A percentile compares a stretch with the other conserved stretches of the same genome.
Evolutionary conservation across 768 basidiomycete genomes (phyloP).

Genomic region (Mycena leptocephala): DNA sequence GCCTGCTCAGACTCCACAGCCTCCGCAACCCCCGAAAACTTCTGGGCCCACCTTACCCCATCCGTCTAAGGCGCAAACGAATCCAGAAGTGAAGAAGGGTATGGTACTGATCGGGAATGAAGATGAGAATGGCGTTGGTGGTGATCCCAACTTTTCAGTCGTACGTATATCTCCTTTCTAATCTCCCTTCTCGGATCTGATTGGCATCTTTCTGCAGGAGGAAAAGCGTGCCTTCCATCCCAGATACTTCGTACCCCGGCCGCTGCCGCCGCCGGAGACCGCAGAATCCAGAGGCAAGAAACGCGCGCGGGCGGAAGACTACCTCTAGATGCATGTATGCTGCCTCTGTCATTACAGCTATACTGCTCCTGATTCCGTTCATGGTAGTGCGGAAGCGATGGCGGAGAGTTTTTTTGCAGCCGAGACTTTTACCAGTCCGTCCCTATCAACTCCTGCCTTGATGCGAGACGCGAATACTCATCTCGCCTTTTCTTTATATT

Average conservation of each 20-base stretch:
- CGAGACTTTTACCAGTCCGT: constrained; percentile 51
- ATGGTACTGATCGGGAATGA: constrained; percentile 77
- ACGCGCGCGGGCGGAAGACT: constrained; percentile 90
- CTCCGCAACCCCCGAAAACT: constrained; percentile 31
- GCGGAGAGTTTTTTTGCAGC: constrained; percentile 6
- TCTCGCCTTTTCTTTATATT: constrained; percentile 33
- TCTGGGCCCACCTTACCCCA: constrained; percentile 67
- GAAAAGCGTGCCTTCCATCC: constrained; percentile 80
- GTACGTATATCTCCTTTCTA: constrained; percentile 59
- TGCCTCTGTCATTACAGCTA: background rate
- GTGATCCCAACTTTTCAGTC: constrained; percentile 85
- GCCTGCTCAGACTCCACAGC: constrained; percentile 28
- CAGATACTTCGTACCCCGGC: constrained; percentile 74
- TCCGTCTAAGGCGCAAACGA: constrained; percentile 72
- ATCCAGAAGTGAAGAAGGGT: constrained; percentile 83
- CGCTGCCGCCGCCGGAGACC: constrained; percentile 48
- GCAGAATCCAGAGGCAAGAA: constrained; percentile 88
- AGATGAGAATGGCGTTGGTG: constrained; percentile 37
- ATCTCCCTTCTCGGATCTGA: background rate
- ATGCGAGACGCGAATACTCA: constrained; percentile 33
- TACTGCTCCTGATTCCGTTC: background rate
- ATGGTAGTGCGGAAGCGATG: background rate
- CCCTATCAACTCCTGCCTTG: constrained; percentile 42
- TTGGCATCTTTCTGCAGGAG: constrained; percentile 63
- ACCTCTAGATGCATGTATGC: constrained; percentile 61